These are phyloP conservation scores for Phytophthora tubulina DNA, from an alignment of 352 stramenopile genomes.

Conservation along the genomic window DNA sequence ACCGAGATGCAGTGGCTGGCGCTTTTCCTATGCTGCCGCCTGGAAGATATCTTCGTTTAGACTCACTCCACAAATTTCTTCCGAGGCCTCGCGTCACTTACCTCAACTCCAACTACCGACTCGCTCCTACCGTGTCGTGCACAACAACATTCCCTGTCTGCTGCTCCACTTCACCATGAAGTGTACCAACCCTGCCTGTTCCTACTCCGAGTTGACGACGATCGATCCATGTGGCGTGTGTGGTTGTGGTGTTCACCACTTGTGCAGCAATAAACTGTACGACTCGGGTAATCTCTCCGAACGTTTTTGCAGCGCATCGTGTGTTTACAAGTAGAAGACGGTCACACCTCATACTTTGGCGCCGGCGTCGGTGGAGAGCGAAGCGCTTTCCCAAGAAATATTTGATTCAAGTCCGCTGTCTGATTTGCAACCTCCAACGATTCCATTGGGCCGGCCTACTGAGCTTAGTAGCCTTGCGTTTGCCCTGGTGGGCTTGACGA, in stretches of 20 bases:
- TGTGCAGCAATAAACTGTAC: neutral
- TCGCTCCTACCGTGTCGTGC: too few species aligned
- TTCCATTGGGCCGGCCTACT: neutral
- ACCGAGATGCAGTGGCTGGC: too few species aligned
- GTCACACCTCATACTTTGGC: neutral
- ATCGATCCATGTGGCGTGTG: neutral
- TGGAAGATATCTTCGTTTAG: too few species aligned
- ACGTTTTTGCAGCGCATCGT: neutral
- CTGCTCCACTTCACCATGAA: neutral
- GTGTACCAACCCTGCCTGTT: neutral
- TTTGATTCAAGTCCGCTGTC: neutral
- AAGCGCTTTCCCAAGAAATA: neutral
- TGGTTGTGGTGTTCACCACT: neutral
- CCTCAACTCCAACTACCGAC: too few species aligned
- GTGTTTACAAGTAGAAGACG: neutral
- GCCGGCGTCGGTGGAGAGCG: neutral
- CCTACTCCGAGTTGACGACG: neutral
- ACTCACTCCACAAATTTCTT: too few species aligned
- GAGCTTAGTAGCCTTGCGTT: neutral
- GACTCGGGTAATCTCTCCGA: neutral
- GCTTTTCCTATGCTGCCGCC: too few species aligned
- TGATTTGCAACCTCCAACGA: neutral
- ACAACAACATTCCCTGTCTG: neutral
- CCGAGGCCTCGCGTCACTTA: too few species aligned
- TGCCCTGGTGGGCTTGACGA: too few species aligned